Conservation (phyloP, 768 basidiomycete genomes). For the Tulasnella sp. region DNA sequence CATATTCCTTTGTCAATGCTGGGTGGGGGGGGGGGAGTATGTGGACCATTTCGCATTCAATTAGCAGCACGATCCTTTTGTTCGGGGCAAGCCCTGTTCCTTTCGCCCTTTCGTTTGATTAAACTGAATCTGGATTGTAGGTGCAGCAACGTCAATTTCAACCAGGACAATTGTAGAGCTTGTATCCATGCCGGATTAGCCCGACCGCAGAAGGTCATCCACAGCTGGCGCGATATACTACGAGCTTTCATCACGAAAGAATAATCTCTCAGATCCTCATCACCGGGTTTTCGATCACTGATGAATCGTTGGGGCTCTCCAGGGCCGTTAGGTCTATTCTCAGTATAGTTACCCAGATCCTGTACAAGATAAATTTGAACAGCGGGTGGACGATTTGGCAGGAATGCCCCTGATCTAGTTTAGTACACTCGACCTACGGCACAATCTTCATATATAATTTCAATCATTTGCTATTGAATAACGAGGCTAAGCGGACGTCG, state of each 20-base stretch:
- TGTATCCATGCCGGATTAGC: slow-evolving; percentile 39
- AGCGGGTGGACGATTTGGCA: not conserved
- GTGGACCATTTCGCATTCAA: slow-evolving; percentile 37
- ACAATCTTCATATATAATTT: too few relatives aligned
- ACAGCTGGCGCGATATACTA: slow-evolving; percentile 42
- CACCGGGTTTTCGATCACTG: not conserved
- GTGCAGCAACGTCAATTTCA: slow-evolving; percentile 45
- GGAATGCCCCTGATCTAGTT: not conserved
- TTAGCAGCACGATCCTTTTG: slow-evolving; percentile 40
- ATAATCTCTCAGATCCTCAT: not conserved
- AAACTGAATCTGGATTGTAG: slow-evolving; percentile 34
- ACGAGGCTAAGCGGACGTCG: too few relatives aligned
- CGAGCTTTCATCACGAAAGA: slow-evolving; percentile 42
- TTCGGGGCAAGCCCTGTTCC: slow-evolving; percentile 38
- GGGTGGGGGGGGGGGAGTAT: slow-evolving; percentile 27
- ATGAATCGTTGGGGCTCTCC: slow-evolving; percentile 44
- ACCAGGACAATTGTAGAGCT: slow-evolving; percentile 42
- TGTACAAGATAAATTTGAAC: not conserved
- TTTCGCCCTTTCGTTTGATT: not conserved
- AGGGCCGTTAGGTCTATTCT: slow-evolving; percentile 32
- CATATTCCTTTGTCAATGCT: slow-evolving; percentile 30
- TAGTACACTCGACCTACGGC: too few relatives aligned
- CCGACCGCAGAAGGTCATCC: slow-evolving; percentile 38
- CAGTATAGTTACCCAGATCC: not conserved
- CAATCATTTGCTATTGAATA: too few relatives aligned